Conservation (phyloP, 2,329 filamentous ascomycete species). For the Tolypocladium ovalisporum region DNA sequence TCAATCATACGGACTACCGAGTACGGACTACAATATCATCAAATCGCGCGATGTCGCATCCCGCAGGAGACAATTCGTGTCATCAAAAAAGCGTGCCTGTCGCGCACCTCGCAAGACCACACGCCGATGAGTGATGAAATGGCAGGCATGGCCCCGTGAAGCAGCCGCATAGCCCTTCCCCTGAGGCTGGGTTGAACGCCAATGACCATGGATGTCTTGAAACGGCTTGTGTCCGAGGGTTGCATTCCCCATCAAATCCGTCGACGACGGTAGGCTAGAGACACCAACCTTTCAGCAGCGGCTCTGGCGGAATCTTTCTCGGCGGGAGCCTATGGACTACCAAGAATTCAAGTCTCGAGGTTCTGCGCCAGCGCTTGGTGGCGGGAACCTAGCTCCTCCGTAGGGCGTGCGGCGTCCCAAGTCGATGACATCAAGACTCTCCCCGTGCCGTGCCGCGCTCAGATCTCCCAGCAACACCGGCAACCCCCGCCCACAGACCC, state of each 20-base stretch:
- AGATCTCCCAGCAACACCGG: background rate
- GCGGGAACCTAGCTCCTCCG: background rate
- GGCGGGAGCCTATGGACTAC: background rate
- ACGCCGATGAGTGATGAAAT: too few relatives aligned
- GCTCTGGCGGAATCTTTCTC: background rate
- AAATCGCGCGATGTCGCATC: too few relatives aligned
- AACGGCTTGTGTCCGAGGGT: background rate
- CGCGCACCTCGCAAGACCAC: too few relatives aligned
- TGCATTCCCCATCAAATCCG: too few relatives aligned
- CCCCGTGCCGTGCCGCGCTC: background rate
- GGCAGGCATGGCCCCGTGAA: background rate
- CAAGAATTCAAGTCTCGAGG: background rate
- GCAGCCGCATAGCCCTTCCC: background rate
- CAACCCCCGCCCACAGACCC: background rate
- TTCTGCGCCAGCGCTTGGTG: background rate
- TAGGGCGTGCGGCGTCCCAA: background rate
- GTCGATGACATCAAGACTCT: constrained; percentile 10
- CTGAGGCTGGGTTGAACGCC: too few relatives aligned
- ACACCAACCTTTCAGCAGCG: too few relatives aligned
- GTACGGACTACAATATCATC: too few relatives aligned
- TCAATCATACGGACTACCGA: too few relatives aligned
- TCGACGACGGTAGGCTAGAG: too few relatives aligned
- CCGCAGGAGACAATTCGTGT: too few relatives aligned
- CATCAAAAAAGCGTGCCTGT: too few relatives aligned
- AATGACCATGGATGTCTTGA: background rate